These are phyloP conservation scores for Willaertia magna DNA, from an alignment of 208 protist genomes.

Conservation along the genomic window DNA sequence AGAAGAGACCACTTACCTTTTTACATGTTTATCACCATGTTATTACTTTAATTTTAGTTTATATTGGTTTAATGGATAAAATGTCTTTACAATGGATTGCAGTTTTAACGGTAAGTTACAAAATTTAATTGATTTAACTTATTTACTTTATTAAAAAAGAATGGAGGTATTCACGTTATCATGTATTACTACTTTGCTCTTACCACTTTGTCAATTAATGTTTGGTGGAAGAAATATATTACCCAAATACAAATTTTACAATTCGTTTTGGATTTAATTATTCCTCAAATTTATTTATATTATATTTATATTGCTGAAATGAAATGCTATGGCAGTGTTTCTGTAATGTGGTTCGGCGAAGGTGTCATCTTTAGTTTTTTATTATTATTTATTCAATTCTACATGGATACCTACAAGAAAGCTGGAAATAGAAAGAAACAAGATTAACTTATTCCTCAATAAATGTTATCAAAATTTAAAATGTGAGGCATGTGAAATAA, in stretches of 20 bases:
- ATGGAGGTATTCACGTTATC: background rate
- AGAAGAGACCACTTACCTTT: conserved; percentile 23
- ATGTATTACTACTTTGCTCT: background rate
- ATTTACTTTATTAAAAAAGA: too few relatives aligned
- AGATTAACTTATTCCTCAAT: too few relatives aligned
- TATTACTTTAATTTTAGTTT: background rate
- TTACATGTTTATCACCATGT: conserved; percentile 29
- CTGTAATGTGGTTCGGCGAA: background rate
- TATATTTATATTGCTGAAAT: background rate
- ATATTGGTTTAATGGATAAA: background rate
- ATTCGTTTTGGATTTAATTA: background rate
- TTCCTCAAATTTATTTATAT: background rate
- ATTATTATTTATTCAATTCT: background rate
- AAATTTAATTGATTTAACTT: too few relatives aligned
- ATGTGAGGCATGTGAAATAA: too few relatives aligned
- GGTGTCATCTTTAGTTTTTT: background rate
- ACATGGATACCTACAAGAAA: background rate
- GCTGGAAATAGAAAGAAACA: background rate
- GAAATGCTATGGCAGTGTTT: background rate
- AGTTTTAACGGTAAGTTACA: too few relatives aligned
- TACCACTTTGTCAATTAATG: background rate
- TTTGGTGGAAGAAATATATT: background rate
- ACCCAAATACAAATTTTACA: background rate
- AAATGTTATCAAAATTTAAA: too few relatives aligned
- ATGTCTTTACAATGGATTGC: background rate